Base-by-base conservation (phyloP, 306 rosid genomes). In the Sicyos baderoa region DNA sequence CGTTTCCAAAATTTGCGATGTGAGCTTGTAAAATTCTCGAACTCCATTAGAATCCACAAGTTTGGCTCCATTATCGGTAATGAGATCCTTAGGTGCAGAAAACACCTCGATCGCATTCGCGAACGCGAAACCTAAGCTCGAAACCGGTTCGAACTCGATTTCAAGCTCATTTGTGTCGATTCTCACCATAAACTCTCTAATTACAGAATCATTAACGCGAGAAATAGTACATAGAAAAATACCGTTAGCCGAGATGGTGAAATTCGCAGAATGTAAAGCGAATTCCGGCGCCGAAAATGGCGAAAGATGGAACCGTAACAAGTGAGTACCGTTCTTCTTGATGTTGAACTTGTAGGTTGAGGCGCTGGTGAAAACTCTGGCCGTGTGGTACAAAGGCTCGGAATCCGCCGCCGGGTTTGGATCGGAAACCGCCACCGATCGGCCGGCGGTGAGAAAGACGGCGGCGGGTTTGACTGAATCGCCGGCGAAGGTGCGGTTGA, bases 301-400 rank as follows among this genome's bases (percentile, higher is more conserved):
- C 3, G 79, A 90, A 77, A 90, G 91, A 25, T 94, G 99, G 70
- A 90, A 84, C 82, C 99, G 97, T 72, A 90, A 81, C 42, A 94
- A 79, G 75, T 90, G 90, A 21, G 76, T 81, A 75, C 96, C 99
- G 40, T 80, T 85, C 82, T 73, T 77, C 79, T 79, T 88, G 82
- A 84, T 76, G 78, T 40, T 73, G 85, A 88, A 94, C 54, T 35
- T 77, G 85, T 90, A 94, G 69, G 75, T 76, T 52, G 84, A 89
- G 22, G 60, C 49, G 57, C 44, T 53, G 16, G 76, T 79, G 88
- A 94, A 94, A 76, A 90, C 89, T 83, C 96, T 86, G 4, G 99
- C 97, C 16, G 92, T 85, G 29, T 63, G 77, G 79, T 90, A 94
- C 77, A 90, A 56, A 55, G 76, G 0, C 0, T 86, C 71, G 6